These are phyloP conservation scores for Allium cepa DNA, from an alignment of 106 monocot genomes.

Conservation along the genomic window DNA sequence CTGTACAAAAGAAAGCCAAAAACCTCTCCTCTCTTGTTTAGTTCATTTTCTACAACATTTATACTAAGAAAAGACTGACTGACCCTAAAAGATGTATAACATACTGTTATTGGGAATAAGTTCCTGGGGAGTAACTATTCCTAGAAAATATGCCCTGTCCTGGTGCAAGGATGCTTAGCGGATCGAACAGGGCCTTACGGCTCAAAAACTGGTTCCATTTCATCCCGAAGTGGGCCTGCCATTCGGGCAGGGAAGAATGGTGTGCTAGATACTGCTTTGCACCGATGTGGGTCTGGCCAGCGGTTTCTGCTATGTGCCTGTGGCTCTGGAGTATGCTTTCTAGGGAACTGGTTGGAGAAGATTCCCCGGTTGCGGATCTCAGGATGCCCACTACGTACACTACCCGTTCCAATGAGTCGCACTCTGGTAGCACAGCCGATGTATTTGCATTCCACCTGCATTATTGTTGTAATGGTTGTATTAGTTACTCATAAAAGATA, in stretches of 20 bases:
- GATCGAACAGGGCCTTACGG: conserved; percentile 57
- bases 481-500: no score
- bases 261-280: conserved; percentile 75
- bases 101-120: neutral
- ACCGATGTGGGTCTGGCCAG: conserved; percentile 16
- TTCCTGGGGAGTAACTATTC: neutral
- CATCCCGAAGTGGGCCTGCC: conserved; percentile 55
- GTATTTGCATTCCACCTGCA: conserved; percentile 72
- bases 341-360: conserved; percentile 31
- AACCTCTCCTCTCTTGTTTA: neutral
- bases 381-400: conserved; percentile 67
- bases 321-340: conserved; percentile 28
- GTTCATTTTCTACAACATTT: neutral
- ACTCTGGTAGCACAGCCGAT: conserved; percentile 60
- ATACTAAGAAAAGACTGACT: neutral
- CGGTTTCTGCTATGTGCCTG: conserved; percentile 25
- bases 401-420: conserved; percentile 18
- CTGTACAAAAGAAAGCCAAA: conserved; percentile 6
- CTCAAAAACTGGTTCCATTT: conserved; percentile 46
- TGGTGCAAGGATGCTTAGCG: conserved; percentile 40
- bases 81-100: neutral
- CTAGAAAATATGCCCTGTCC: conserved; percentile 63
- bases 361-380: conserved; percentile 31
- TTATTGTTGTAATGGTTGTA: no score
- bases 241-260: conserved; percentile 22